These are phyloP conservation scores for Clathrospora elynae DNA, from an alignment of 2,329 filamentous ascomycete species.

Conservation along the genomic window DNA sequence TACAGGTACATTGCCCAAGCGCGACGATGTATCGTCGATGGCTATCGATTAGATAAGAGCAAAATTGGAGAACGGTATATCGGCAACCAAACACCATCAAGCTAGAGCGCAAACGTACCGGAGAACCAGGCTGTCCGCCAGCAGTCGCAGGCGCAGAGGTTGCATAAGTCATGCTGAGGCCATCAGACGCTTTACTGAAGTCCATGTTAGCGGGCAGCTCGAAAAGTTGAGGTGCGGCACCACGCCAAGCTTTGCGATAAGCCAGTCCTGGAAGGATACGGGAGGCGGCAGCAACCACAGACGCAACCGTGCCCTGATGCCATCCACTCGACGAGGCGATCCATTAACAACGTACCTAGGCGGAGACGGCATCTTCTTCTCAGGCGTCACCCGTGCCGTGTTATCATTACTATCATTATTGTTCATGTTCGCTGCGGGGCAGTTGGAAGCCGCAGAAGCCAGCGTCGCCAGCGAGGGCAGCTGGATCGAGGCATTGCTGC, in stretches of 20 bases:
- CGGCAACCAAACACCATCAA: conserved; percentile 38
- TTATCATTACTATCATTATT: conserved; percentile 34
- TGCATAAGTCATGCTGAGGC: conserved; percentile 63
- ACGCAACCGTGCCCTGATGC: conserved; percentile 13
- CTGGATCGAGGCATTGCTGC: conserved; percentile 50
- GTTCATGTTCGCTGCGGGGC: conserved; percentile 50
- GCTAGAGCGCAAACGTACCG: conserved; percentile 54
- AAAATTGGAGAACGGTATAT: conserved; percentile 30
- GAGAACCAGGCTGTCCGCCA: conserved; percentile 65
- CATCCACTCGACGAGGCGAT: conserved; percentile 1
- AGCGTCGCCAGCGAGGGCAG: conserved; percentile 65
- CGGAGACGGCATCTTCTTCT: conserved; percentile 35
- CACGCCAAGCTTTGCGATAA: conserved; percentile 41
- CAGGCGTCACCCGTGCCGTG: conserved; percentile 29
- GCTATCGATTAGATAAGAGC: conserved; percentile 51
- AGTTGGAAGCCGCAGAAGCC: conserved; percentile 62
- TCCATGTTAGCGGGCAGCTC: conserved; percentile 30
- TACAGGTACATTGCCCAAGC: conserved; percentile 20
- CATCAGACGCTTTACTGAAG: conserved; percentile 50
- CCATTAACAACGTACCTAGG: conserved; percentile 36
- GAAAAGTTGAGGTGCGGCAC: conserved; percentile 42
- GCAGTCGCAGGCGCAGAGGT: conserved; percentile 69
- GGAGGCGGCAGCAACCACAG: conserved; percentile 18
- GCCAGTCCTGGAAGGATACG: conserved; percentile 26
- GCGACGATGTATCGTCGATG: conserved; percentile 14